Percentiles rank a stretch among this genome's conserved stretches.
These are phyloP conservation scores for Lachnellula cervina DNA, from an alignment of 2,329 filamentous ascomycete genomes.

Conservation along the genomic window DNA sequence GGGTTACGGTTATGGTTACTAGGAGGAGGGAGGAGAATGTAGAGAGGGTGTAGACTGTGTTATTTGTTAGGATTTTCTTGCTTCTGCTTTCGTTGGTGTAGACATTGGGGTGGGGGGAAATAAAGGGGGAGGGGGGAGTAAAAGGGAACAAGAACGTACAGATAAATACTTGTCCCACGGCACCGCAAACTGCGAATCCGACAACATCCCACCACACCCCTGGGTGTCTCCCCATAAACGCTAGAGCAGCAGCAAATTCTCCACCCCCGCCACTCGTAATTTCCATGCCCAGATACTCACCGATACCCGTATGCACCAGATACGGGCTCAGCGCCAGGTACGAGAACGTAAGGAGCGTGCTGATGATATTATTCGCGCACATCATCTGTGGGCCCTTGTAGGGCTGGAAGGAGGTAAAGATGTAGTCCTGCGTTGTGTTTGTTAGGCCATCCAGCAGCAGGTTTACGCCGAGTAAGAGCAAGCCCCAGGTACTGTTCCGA, in stretches of 20 bases:
- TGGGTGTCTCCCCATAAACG: conserved; percentile 76
- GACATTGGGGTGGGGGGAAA: background rate
- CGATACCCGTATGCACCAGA: conserved; percentile 62
- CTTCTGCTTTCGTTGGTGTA: background rate
- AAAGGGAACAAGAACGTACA: conserved; percentile 45
- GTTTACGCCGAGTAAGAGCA: conserved; percentile 81
- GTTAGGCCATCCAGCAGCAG: conserved; percentile 93
- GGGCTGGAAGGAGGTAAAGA: conserved; percentile 73
- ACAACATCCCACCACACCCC: conserved; percentile 81
- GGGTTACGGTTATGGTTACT: conserved; percentile 92
- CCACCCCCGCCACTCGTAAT: conserved; percentile 56
- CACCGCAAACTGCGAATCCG: conserved; percentile 84
- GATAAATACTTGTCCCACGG: conserved; percentile 93
- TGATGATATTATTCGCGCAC: conserved; percentile 93
- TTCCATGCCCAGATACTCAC: conserved; percentile 63
- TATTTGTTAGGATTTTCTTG: background rate
- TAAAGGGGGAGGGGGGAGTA: conserved; percentile 1
- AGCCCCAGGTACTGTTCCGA: conserved; percentile 68
- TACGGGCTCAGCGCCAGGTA: conserved; percentile 79
- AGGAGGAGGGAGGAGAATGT: conserved; percentile 88
- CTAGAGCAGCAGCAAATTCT: conserved; percentile 73
- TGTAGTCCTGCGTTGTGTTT: conserved; percentile 93
- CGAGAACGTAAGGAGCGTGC: conserved; percentile 66
- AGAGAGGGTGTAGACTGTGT: conserved; percentile 79
- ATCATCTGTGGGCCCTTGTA: conserved; percentile 98